Conservation (phyloP, 2,329 filamentous ascomycete genomes). For the Neoarthrinium moseri region DNA sequence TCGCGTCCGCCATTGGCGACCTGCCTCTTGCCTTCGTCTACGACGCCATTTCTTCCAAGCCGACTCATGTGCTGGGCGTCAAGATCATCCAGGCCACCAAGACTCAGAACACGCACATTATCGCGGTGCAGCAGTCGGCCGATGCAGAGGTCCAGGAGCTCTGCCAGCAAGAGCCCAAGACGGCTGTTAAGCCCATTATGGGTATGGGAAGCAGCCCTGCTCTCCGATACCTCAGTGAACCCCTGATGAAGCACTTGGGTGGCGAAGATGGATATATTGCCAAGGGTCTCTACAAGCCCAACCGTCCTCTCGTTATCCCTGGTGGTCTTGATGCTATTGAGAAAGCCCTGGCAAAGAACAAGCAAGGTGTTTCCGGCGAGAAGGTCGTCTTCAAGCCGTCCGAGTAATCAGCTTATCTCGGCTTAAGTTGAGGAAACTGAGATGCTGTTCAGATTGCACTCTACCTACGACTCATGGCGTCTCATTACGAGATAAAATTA, state of each 20-base stretch:
- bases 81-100: slow-evolving; percentile 21
- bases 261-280: slow-evolving; percentile 30
- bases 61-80: slow-evolving; percentile 29
- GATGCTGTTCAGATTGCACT: too few species aligned
- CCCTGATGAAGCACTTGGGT: slow-evolving; percentile 22
- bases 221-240: slow-evolving; percentile 28
- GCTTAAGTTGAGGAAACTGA: too few species aligned
- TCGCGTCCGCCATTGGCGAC: slow-evolving; percentile 21
- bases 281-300: slow-evolving; percentile 25
- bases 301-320: slow-evolving; percentile 22
- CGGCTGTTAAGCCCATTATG: slow-evolving; percentile 1
- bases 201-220: slow-evolving; percentile 23
- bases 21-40: slow-evolving; percentile 27
- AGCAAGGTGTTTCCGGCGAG: slow-evolving; percentile 23
- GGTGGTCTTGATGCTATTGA: slow-evolving; percentile 26
- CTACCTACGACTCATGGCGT: too few species aligned
- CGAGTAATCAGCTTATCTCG: too few species aligned
- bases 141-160: slow-evolving; percentile 16
- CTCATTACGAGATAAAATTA: too few species aligned
- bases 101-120: slow-evolving; percentile 16
- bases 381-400: slow-evolving; percentile 21
- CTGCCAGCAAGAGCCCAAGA: slow-evolving; percentile 9
- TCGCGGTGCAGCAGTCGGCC: slow-evolving; percentile 12
- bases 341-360: slow-evolving; percentile 22
- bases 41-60: slow-evolving; percentile 27